Percentiles rank a stretch among this genome's conserved stretches.
Evolutionary conservation across 108 stramenopile species (phyloP).

Genomic region (Nannochloropsis gaditana): DNA sequence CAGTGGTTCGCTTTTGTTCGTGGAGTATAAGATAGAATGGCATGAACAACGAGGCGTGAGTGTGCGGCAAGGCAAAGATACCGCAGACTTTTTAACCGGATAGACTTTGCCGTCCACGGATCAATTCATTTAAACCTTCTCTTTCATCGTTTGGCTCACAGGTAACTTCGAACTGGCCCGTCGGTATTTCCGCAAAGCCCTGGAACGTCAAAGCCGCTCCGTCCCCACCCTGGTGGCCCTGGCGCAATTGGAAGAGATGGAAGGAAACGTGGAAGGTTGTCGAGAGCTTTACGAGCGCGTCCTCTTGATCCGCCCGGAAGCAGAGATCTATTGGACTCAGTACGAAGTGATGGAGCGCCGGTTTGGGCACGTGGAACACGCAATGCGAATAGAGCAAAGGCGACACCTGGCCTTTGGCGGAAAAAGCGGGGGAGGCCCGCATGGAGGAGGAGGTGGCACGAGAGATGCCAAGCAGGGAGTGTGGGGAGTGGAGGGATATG

Average conservation of each 20-base stretch:
- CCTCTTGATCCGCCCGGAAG: neutral
- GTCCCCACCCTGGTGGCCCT: neutral
- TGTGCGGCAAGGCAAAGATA: no score
- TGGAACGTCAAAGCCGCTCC: neutral
- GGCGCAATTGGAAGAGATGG: neutral
- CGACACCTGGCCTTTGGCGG: neutral
- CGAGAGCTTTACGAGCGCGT: neutral
- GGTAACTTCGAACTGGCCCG: neutral
- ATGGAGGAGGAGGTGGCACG: neutral
- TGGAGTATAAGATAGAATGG: no score
- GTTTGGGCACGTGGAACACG: neutral
- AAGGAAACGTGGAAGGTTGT: neutral
- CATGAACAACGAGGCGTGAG: no score
- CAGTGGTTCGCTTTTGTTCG: no score
- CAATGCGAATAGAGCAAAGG: neutral
- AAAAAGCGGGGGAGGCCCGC: neutral
- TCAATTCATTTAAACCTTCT: neutral
- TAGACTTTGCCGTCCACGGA: no score
- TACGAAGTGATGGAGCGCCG: neutral
- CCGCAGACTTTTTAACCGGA: no score
- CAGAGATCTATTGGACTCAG: neutral
- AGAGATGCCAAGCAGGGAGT: neutral
- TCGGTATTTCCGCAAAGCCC: neutral
- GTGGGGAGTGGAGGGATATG: neutral
- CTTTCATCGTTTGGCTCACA: neutral